A percentile compares a stretch with the other conserved stretches of the same genome.
Conservation (phyloP, 2,329 filamentous ascomycete genomes). For the Pezicula rhizophila region DNA sequence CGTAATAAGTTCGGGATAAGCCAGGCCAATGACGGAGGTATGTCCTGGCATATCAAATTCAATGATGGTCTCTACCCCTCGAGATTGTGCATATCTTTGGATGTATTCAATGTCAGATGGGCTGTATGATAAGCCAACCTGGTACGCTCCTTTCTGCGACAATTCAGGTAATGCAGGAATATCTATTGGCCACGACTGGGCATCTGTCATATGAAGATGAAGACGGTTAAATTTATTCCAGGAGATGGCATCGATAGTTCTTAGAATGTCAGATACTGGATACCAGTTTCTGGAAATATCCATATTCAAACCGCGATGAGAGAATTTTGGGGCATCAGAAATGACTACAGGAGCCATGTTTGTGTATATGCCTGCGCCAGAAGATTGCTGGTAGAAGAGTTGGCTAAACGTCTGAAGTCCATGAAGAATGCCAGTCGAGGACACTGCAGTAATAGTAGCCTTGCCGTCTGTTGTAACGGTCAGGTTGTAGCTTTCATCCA, state of each 20-base stretch:
- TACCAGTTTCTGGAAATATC: slow-evolving; percentile 68
- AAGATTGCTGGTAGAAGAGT: slow-evolving; percentile 69
- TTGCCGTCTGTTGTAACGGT: slow-evolving; percentile 50
- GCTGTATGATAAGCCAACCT: slow-evolving; percentile 59
- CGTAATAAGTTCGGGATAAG: slow-evolving; percentile 66
- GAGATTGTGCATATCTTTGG: slow-evolving; percentile 62
- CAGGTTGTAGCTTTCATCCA: slow-evolving; percentile 73
- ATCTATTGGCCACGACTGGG: slow-evolving; percentile 80
- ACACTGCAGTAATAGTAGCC: slow-evolving; percentile 57
- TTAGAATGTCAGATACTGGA: slow-evolving; percentile 50
- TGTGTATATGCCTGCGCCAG: slow-evolving; percentile 57
- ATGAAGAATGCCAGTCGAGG: slow-evolving; percentile 63
- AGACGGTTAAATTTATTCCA: slow-evolving; percentile 81
- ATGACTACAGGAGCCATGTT: slow-evolving; percentile 65
- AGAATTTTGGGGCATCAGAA: slow-evolving; percentile 66
- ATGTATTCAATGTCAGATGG: slow-evolving; percentile 58
- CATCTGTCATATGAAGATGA: slow-evolving; percentile 76
- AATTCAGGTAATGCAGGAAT: slow-evolving; percentile 70
- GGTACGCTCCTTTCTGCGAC: slow-evolving; percentile 68
- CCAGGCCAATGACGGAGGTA: slow-evolving; percentile 59
- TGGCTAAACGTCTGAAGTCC: slow-evolving; percentile 75
- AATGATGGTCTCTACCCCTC: slow-evolving; percentile 65
- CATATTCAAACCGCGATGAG: slow-evolving; percentile 73
- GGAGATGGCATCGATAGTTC: slow-evolving; percentile 68
- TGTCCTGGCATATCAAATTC: slow-evolving; percentile 82